Evolutionary conservation across 106 monocot genomes (phyloP).

Genomic region (Platanthera guangdongensis): DNA sequence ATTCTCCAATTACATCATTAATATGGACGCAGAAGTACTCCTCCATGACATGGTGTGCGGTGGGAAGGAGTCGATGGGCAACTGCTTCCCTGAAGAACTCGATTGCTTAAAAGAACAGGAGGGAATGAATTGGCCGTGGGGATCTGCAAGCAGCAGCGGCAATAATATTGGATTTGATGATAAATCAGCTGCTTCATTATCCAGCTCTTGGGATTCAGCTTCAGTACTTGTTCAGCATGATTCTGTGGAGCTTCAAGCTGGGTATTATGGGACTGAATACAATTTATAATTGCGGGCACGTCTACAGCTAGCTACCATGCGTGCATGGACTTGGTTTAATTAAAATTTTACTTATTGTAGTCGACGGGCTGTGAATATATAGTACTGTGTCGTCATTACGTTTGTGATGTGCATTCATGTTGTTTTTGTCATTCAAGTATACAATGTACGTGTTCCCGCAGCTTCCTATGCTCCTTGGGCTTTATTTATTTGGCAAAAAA

Average conservation of each 20-base stretch:
- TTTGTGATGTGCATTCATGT: no score
- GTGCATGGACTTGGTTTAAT: no score
- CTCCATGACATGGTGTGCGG: slow-evolving; percentile 12
- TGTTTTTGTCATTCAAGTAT: no score
- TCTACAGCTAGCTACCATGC: no score
- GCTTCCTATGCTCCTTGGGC: no score
- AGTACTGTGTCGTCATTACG: no score
- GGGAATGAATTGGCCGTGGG: not conserved
- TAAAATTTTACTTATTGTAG: no score
- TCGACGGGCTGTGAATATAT: no score
- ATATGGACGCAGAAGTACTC: not conserved
- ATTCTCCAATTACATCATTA: no score
- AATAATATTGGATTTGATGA: not conserved
- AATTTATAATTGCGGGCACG: slow-evolving; percentile 3
- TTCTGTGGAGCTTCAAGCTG: slow-evolving; percentile 11
- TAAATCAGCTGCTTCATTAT: not conserved
- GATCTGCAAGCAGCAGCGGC: not conserved
- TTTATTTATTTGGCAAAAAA: no score
- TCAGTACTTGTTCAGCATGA: slow-evolving; percentile 8
- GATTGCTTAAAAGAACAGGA: slow-evolving; percentile 17
- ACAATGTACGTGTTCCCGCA: no score
- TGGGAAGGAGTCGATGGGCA: not conserved
- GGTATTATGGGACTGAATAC: slow-evolving; percentile 13
- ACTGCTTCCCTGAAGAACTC: not conserved
- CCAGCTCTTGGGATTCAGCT: slow-evolving; percentile 14